A percentile compares a stretch with the other conserved stretches of the same genome.
These are phyloP conservation scores for Colletotrichum tanaceti DNA, from an alignment of 2,329 filamentous ascomycete species.

Conservation along the genomic window DNA sequence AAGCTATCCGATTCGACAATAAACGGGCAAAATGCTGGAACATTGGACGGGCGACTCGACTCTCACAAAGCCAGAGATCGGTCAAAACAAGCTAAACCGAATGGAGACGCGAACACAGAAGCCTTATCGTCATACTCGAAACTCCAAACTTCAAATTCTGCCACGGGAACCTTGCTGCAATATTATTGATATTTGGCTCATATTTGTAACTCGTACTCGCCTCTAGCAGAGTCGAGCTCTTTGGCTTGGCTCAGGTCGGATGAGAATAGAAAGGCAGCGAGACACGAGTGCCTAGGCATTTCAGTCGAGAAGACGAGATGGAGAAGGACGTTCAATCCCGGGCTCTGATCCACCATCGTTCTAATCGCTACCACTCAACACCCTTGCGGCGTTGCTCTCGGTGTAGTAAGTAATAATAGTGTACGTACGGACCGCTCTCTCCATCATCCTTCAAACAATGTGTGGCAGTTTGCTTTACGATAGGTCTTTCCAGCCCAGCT, in stretches of 20 bases:
- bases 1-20: conserved; percentile 2
- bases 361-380: conserved; percentile 12
- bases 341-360: conserved; percentile 17
- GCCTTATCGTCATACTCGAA: conserved; percentile 16
- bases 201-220: not conserved
- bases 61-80: conserved; percentile 34
- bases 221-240: not conserved
- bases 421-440: not conserved
- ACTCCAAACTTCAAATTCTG: conserved; percentile 10
- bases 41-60: conserved; percentile 14
- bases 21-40: conserved; percentile 15
- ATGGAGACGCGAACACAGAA: conserved; percentile 30
- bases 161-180: not conserved
- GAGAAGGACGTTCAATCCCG: not conserved
- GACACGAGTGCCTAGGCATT: not conserved
- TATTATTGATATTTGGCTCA: no score
- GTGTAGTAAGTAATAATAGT: no score
- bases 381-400: not conserved
- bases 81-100: conserved; percentile 37
- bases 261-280: not conserved
- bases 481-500: not conserved
- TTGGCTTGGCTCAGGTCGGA: not conserved
- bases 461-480: not conserved
- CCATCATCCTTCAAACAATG: no score
- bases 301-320: not conserved